Evolutionary conservation across 371 early-diverging fungal species (phyloP), one percentile per base, ranked within the genome.

Genomic region (Mortierella sp.): DNA sequence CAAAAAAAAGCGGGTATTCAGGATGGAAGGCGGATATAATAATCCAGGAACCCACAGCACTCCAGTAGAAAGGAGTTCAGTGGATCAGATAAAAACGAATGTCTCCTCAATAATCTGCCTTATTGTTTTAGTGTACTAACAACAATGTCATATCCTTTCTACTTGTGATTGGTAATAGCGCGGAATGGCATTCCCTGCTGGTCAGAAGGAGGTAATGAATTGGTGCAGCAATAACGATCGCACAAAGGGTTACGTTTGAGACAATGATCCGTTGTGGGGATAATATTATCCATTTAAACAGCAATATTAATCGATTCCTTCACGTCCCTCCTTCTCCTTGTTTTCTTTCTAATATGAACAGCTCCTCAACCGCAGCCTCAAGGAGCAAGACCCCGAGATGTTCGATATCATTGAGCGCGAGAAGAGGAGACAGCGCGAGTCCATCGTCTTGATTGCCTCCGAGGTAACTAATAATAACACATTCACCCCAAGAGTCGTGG

Each of bases 371-470:
- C 88, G 90, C 72, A 91, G 92, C 72, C 88, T 96, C 80, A 90
- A 92, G 73, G 90, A 92, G 72, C 91, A 89, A 73, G 99, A 99
- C 89, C 98, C 98, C 14, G 98, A 98, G 89, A 92, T 99, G 90
- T 95, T 93, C 87, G 93, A 97, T 84, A 96, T 99, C 81, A 97
- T 99, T 85, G 97, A 98, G 89, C 89, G 90, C 38, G 99, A 99
- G 91, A 99, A 99, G 93, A 94, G 93, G 84, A 94, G 99, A 88
- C 99, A 99, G 93, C 92, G 97, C 73, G 97, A 97, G 50, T 92
- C 95, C 58, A 94, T 99, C 75, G 96, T 96, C 75, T 91, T 99
- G 88, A 99, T 99, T 84, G 98, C 99, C 52, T 98, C 98, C 63
- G 98, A 99, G 94, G 97, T 96, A 89, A 63, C 63, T 31, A 63